Evolutionary conservation across 805 yeast genomes (phyloP), one percentile per base, ranked within the genome.

Genomic region (Saccharomycopsis sp.): DNA sequence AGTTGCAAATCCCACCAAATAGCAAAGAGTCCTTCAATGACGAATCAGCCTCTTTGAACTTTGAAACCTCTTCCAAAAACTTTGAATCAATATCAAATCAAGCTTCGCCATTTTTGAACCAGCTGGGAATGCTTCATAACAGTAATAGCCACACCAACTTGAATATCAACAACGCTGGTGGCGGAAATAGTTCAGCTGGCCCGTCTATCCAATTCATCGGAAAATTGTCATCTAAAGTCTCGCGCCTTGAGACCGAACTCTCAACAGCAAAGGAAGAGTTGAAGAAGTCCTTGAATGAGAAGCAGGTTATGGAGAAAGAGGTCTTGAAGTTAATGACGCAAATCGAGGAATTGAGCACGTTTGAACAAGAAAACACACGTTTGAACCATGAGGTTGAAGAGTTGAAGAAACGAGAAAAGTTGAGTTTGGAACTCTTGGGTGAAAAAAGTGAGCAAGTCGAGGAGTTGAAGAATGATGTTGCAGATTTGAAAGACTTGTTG

Each of bases 381-480:
- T 53, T 71, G 20, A 52, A 57, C 15, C 37, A 43, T 6, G 50
- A 53, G 21, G 54, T 73, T 0, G 56, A 54, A 0, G 65, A 60
- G 18, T 45, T 75, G 34, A 67, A 64, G 13, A 53, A 57, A 16
- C 60, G 62, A 39, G 52, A 58, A 5, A 46, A 50, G 15, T 12
- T 25, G 29, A 49, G 42, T 48, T 17, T 42, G 10, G 82, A 77
- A 50, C 55, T 83, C 43, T 65, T 89, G 12, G 95, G 95, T 4
- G 96, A 88, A 55, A 87, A 87, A 56, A 70, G 85, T 4, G 98
- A 94, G 56, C 69, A 67, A 48, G 89, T 84, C 4, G 82, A 77
- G 42, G 98, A 92, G 58, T 67, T 92, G 34, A 71, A 69, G 49
- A 95, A 94, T 5, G 98, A 92, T 54, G 89, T 92, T 13, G 70